Base-by-base conservation (phyloP, 2,329 filamentous ascomycete species). In the Sporothrix pallida region DNA sequence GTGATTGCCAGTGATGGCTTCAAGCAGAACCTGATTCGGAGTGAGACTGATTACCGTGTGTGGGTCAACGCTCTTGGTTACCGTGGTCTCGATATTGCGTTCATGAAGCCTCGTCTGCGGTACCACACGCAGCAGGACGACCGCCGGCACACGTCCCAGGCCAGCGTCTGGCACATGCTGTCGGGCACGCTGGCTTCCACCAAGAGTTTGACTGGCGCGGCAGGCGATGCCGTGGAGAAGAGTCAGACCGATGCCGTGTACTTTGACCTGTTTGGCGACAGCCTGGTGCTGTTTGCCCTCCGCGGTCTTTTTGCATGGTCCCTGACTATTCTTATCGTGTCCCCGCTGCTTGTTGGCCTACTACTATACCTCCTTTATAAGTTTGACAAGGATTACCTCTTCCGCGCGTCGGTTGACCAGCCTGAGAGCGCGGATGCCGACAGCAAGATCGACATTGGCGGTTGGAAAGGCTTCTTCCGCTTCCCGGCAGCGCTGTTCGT, bases 61-160 rank as follows among this genome's bases (percentile, higher is more conserved):
- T 97, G 97, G 79, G 88, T 92, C 74, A 90, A 90, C 10, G 86
- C 90, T 71, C 88, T 94, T 74, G 95, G 94, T 5, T 89, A 97
- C 80, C 91, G 95, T 71, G 96, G 96, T 0, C 86, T 98, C 56
- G 96, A 99, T 80, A 88, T 98, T 74, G 94, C 96, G 7, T 99
- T 98, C 82, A 95, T 93, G 84, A 89, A 91, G 76, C 95, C 95
- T 1, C 88, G 96, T 71, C 88, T 94, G 23, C 87, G 93, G 73
- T 99, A 99, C 79, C 96, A 99, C 80, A 98, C 95, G 0, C 88
- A 93, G 75, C 90, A 97, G 79, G 96, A 99, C 80, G 93, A 97
- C 79, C 86, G 91, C 2, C 89, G 89, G 54, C 94, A 98, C 81
- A 92, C 94, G 0, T 92, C 90, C n/a, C 82, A 82, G 74, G 83